Conservation (phyloP, 495 filamentous ascomycete species). For the Penicillium manginii region DNA sequence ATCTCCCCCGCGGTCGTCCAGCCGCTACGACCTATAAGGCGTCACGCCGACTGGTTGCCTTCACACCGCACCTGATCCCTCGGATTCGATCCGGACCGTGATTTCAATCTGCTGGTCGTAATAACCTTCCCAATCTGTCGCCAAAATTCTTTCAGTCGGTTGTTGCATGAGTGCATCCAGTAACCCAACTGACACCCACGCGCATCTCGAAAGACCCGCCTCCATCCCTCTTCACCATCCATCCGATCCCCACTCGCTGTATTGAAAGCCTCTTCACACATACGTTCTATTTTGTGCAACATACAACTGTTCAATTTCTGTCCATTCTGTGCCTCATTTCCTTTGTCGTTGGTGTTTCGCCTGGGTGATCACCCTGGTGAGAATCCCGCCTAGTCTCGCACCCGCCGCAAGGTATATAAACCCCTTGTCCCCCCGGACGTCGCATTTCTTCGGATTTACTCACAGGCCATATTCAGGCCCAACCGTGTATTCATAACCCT, state of each 20-base stretch:
- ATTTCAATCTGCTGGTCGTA: no score
- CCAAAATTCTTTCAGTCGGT: background rate
- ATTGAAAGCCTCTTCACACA: background rate
- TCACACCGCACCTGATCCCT: background rate
- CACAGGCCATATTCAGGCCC: slow-evolving; percentile 7
- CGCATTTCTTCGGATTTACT: slow-evolving; percentile 1
- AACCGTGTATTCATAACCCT: slow-evolving; percentile 23
- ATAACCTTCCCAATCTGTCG: no score
- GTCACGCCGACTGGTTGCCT: background rate
- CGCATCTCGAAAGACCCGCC: no score
- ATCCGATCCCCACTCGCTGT: background rate
- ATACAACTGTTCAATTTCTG: no score
- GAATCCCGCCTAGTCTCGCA: slow-evolving; percentile 5
- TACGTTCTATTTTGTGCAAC: background rate
- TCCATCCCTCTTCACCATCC: background rate
- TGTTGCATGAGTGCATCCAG: background rate
- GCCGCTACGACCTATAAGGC: background rate
- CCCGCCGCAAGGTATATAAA: slow-evolving; percentile 23
- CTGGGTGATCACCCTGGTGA: slow-evolving; percentile 22
- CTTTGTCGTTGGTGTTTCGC: slow-evolving; percentile 17
- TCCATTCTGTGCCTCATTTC: slow-evolving; percentile 3
- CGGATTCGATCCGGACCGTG: no score
- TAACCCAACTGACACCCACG: background rate
- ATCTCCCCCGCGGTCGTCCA: background rate
- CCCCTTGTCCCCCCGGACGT: slow-evolving; percentile 17